Evolutionary conservation across 805 yeast species (phyloP).

Genomic region (Metschnikowia rubicola): DNA sequence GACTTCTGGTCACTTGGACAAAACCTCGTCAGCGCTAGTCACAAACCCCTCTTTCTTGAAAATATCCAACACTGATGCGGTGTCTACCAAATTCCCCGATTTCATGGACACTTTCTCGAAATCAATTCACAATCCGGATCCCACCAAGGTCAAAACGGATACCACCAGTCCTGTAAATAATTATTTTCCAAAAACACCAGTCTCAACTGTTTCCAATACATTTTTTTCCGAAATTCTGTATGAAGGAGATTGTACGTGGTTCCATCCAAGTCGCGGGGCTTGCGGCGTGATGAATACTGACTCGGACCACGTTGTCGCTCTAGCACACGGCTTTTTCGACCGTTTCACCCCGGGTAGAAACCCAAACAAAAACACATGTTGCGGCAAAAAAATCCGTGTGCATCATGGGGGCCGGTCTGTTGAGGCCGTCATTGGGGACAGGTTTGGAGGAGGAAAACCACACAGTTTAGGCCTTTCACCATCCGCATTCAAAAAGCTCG

Average conservation of each 20-base stretch:
- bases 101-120: too few species aligned
- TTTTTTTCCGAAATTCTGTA: too few species aligned
- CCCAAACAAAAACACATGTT: conserved; percentile 46
- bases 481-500: conserved; percentile 50
- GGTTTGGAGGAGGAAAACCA: conserved; percentile 51
- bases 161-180: too few species aligned
- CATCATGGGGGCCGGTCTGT: conserved; percentile 48
- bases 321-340: conserved; percentile 42
- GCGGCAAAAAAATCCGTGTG: conserved; percentile 52
- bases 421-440: conserved; percentile 54
- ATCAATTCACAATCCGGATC: too few species aligned
- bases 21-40: too few species aligned
- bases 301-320: conserved; percentile 50
- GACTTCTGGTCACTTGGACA: too few species aligned
- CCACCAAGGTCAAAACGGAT: too few species aligned
- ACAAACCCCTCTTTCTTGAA: too few species aligned
- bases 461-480: conserved; percentile 58
- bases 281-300: conserved; percentile 49
- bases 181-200: too few species aligned
- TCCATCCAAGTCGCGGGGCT: conserved; percentile 47
- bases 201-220: too few species aligned
- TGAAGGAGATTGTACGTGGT: conserved; percentile 37
- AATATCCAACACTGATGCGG: too few species aligned
- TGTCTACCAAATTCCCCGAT: too few species aligned
- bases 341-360: conserved; percentile 26